Evolutionary conservation across 1,139 yeast species (phyloP).

Genomic region (Kurtzmaniella quercitrusa): DNA sequence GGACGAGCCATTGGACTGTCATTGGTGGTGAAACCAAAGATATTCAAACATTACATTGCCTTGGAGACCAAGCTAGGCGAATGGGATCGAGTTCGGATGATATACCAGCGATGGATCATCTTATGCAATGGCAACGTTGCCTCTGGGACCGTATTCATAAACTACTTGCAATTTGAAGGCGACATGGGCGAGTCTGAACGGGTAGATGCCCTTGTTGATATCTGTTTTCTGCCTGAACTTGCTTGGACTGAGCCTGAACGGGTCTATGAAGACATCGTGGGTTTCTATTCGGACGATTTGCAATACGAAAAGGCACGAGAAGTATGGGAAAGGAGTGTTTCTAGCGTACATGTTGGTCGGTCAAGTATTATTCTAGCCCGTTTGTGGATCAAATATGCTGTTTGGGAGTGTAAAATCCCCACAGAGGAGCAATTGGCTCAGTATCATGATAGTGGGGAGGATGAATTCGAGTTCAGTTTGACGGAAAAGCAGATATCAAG

Average conservation of each 20-base stretch:
- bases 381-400: slow-evolving; percentile 66
- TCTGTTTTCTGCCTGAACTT: slow-evolving; percentile 34
- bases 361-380: slow-evolving; percentile 24
- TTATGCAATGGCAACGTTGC: slow-evolving; percentile 40
- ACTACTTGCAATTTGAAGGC: slow-evolving; percentile 66
- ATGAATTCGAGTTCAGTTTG: slow-evolving; percentile 49
- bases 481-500: slow-evolving; percentile 48
- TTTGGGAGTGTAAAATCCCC: slow-evolving; percentile 69
- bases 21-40: slow-evolving; percentile 40
- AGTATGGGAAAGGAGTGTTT: slow-evolving; percentile 33
- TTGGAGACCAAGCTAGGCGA: slow-evolving; percentile 58
- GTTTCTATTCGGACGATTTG: slow-evolving; percentile 55
- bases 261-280: slow-evolving; percentile 50
- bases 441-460: slow-evolving; percentile 36
- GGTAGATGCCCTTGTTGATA: slow-evolving; percentile 54
- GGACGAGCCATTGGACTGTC: slow-evolving; percentile 68
- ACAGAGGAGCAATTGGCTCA: slow-evolving; percentile 44
- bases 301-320: slow-evolving; percentile 55
- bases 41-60: slow-evolving; percentile 61
- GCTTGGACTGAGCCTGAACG: slow-evolving; percentile 13
- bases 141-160: slow-evolving; percentile 24
- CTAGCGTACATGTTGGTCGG: not conserved
- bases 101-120: slow-evolving; percentile 69
- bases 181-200: slow-evolving; percentile 68
- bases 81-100: slow-evolving; percentile 70